A percentile compares a stretch with the other conserved stretches of the same genome.
Conservation (phyloP, 148 eudicot species). For the Nyssa sinensis region DNA sequence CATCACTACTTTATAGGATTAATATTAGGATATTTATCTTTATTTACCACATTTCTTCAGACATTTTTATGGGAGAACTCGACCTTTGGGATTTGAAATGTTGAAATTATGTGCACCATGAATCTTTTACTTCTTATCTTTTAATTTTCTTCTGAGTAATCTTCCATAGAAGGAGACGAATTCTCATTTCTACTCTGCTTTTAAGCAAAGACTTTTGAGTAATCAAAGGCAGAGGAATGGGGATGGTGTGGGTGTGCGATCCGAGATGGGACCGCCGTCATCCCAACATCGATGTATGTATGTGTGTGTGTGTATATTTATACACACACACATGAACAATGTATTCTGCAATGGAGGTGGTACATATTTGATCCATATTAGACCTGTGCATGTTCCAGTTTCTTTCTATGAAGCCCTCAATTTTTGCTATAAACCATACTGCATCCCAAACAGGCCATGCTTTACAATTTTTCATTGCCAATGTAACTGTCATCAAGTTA, state of each 20-base stretch:
- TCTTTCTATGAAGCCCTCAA: no score
- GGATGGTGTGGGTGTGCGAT: conserved; percentile 9
- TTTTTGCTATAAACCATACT: no score
- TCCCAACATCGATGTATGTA: not conserved
- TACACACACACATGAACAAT: no score
- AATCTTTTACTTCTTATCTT: not conserved
- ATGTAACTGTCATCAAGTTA: no score
- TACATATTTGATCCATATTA: not conserved
- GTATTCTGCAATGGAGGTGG: not conserved
- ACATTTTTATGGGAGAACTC: conserved; percentile 28
- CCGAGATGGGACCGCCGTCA: conserved; percentile 15
- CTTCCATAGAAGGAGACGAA: not conserved
- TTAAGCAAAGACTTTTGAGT: conserved; percentile 21
- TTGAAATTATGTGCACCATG: conserved; percentile 9
- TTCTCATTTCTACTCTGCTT: conserved; percentile 7
- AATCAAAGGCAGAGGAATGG: not conserved
- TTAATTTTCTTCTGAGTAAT: not conserved
- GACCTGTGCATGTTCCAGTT: no score
- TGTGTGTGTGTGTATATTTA: not conserved
- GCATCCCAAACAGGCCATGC: no score
- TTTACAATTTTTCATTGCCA: no score
- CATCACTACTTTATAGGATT: not conserved
- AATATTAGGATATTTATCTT: not conserved
- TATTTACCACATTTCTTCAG: conserved; percentile 22
- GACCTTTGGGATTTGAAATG: conserved; percentile 28